Evolutionary conservation across 352 stramenopile species (phyloP).

Genomic region (Globisporangium heterothallicum): DNA sequence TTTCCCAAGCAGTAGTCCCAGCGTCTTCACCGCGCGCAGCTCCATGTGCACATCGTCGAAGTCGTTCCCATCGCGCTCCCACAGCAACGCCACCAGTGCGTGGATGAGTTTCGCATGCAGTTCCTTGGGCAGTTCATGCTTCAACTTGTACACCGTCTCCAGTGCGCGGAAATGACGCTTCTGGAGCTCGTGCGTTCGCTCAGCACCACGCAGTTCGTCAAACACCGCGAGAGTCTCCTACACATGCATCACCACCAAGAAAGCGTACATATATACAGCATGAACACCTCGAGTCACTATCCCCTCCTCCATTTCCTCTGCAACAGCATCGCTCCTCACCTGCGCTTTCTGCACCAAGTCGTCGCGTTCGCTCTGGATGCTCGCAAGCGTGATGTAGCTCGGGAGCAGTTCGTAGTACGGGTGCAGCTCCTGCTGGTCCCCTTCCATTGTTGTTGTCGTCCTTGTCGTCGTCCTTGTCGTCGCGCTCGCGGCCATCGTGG

Average conservation of each 20-base stretch:
- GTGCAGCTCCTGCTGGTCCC: slow-evolving; percentile 19
- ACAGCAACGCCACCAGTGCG: slow-evolving; percentile 40
- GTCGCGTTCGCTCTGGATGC: slow-evolving; percentile 25
- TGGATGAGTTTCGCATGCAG: slow-evolving; percentile 44
- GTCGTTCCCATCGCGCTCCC: slow-evolving; percentile 26
- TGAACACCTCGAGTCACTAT: not conserved
- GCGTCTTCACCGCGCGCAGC: slow-evolving; percentile 27
- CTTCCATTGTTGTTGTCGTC: not conserved
- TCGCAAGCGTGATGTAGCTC: slow-evolving; percentile 44
- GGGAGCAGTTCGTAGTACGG: slow-evolving; percentile 57
- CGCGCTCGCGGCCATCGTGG: not conserved
- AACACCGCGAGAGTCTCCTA: slow-evolving; percentile 39
- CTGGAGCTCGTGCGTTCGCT: slow-evolving; percentile 19
- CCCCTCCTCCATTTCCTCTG: not conserved
- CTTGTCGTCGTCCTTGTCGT: too few relatives aligned
- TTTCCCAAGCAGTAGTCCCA: slow-evolving; percentile 49
- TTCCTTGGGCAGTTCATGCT: slow-evolving; percentile 39
- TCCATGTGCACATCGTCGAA: slow-evolving; percentile 57
- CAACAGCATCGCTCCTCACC: slow-evolving; percentile 9
- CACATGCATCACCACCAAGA: not conserved
- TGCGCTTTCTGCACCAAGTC: slow-evolving; percentile 45
- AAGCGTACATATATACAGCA: not conserved
- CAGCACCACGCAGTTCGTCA: slow-evolving; percentile 16
- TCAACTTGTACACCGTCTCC: slow-evolving; percentile 58
- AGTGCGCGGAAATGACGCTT: slow-evolving; percentile 58